Evolutionary conservation across 352 stramenopile genomes (phyloP).

Genomic region (Aphanomyces euteiches): DNA sequence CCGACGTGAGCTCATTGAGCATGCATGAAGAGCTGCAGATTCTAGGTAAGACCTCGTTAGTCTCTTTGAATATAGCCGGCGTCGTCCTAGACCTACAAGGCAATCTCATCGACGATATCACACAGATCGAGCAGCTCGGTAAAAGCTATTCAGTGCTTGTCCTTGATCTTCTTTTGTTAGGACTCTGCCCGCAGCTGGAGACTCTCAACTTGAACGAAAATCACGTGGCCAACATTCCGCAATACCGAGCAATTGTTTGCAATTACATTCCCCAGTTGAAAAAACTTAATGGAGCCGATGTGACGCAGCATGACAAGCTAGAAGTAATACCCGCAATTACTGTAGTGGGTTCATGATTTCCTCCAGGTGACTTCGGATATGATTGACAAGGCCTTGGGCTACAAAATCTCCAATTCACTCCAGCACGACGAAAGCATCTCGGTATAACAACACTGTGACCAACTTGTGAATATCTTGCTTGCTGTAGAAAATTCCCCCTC

Average conservation of each 20-base stretch:
- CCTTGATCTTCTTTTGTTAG: conserved; percentile 32
- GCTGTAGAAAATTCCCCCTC: no score
- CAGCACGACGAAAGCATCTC: background rate
- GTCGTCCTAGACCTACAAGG: conserved; percentile 48
- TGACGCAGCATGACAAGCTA: conserved; percentile 29
- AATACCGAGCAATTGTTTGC: conserved; percentile 62
- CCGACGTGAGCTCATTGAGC: conserved; percentile 71
- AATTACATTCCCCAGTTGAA: conserved; percentile 70
- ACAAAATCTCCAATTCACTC: background rate
- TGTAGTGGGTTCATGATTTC: conserved; percentile 26
- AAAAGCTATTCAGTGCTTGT: background rate
- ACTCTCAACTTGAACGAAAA: conserved; percentile 63
- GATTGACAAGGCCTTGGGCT: conserved; percentile 21
- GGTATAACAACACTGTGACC: background rate
- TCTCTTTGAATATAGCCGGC: background rate
- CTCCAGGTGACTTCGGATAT: conserved; percentile 4
- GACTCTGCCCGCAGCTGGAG: conserved; percentile 62
- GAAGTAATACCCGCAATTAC: background rate
- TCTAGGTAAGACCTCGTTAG: conserved; percentile 44
- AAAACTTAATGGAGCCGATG: conserved; percentile 36
- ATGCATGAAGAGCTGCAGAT: conserved; percentile 84
- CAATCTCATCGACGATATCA: conserved; percentile 66
- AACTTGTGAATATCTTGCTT: background rate
- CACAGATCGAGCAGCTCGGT: conserved; percentile 77
- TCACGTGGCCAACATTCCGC: conserved; percentile 48